Percentiles rank a stretch among this genome's conserved stretches.
These are phyloP conservation scores for Hanseniaspora jakobsenii DNA, from an alignment of 805 yeast species.

Conservation along the genomic window DNA sequence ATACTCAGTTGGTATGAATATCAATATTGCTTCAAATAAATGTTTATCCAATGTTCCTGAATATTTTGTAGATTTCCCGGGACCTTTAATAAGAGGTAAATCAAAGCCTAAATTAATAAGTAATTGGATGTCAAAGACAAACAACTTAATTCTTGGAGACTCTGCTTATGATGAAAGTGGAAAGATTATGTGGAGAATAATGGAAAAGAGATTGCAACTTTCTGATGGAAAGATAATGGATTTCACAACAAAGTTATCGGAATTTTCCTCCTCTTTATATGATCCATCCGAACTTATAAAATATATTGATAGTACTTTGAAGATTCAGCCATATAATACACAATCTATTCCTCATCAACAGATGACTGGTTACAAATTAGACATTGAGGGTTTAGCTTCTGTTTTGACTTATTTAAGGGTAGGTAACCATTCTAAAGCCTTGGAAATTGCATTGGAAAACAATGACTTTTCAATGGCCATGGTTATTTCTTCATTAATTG, in stretches of 20 bases:
- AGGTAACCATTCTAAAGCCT: constrained; percentile 59
- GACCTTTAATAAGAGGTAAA: constrained; percentile 45
- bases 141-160: constrained; percentile 19
- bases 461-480: constrained; percentile 72
- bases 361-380: constrained; percentile 28
- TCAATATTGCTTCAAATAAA: constrained; percentile 4
- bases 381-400: constrained; percentile 24
- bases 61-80: constrained; percentile 29
- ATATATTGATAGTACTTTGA: constrained; percentile 16
- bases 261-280: constrained; percentile 27
- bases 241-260: constrained; percentile 13
- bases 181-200: constrained; percentile 21
- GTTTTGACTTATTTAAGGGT: constrained; percentile 35
- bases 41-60: constrained; percentile 4
- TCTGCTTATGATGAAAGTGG: constrained; percentile 19
- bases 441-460: constrained; percentile 46
- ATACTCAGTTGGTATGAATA: constrained; percentile 1
- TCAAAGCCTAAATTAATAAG: constrained; percentile 55
- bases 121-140: constrained; percentile 46
- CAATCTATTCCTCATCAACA: constrained; percentile 2
- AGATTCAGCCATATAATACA: too few species aligned
- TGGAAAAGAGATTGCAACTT: constrained; percentile 21
- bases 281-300: constrained; percentile 25
- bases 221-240: neutral
- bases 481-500: constrained; percentile 52